Percentiles rank a stretch among this genome's conserved stretches.
Evolutionary conservation across 495 filamentous ascomycete species (phyloP).

Genomic region (Beverwykella pulmonaria): DNA sequence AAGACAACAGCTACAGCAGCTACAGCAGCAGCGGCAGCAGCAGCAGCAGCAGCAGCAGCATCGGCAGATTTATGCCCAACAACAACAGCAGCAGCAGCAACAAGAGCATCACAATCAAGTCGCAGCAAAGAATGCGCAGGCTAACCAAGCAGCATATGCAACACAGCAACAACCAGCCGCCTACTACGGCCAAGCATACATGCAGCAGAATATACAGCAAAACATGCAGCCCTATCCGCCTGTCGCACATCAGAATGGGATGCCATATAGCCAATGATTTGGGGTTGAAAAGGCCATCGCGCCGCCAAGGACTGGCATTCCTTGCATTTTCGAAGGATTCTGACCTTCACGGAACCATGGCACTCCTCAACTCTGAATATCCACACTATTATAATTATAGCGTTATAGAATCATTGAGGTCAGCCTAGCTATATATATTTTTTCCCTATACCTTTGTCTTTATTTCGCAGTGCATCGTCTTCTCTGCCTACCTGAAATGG

Average conservation of each 20-base stretch:
- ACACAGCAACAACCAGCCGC: background rate
- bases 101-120: background rate
- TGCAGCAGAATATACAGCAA: background rate
- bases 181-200: background rate
- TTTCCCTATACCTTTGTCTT: too few relatives aligned
- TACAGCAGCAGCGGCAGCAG: background rate
- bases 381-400: too few relatives aligned
- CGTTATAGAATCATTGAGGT: too few relatives aligned
- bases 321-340: background rate
- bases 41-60: background rate
- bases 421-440: too few relatives aligned
- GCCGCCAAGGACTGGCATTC: background rate
- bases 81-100: background rate
- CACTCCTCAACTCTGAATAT: too few relatives aligned
- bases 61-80: background rate
- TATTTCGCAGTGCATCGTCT: too few relatives aligned
- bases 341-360: too few relatives aligned
- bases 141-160: background rate
- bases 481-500: too few relatives aligned
- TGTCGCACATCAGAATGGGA: background rate
- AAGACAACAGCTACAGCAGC: background rate
- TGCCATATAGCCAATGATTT: background rate
- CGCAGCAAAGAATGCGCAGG: background rate
- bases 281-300: background rate
- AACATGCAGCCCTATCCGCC: background rate